A percentile compares a stretch with the other conserved stretches of the same genome.
These are phyloP conservation scores for Blastobotrys persicus DNA, from an alignment of 1,139 yeast genomes.

Conservation along the genomic window DNA sequence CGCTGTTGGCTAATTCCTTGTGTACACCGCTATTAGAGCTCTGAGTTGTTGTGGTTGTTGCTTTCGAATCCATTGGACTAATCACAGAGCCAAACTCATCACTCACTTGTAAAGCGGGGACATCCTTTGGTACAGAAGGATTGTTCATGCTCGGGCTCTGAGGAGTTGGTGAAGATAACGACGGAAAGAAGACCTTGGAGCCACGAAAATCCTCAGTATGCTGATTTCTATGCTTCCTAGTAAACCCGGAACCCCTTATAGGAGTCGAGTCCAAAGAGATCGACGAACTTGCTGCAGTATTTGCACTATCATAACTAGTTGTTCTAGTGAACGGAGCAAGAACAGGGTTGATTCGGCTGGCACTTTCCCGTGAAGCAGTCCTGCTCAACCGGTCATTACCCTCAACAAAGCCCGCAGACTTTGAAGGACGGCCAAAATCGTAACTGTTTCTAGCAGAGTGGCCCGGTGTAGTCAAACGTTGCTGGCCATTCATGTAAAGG, in stretches of 20 bases:
- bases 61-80: background rate
- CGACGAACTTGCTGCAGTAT: background rate
- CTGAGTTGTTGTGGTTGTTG: background rate
- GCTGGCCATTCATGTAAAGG: slow-evolving; percentile 4
- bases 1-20: too few relatives aligned
- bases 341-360: slow-evolving; percentile 6
- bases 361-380: slow-evolving; percentile 4
- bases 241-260: background rate
- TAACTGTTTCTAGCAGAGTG: slow-evolving; percentile 1
- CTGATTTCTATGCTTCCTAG: background rate
- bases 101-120: slow-evolving; percentile 1
- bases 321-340: slow-evolving; percentile 12
- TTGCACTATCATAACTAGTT: background rate
- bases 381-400: background rate
- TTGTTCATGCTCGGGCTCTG: background rate
- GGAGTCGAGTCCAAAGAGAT: background rate
- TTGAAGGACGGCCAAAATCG: background rate
- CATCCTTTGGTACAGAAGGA: background rate
- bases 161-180: background rate
- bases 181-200: slow-evolving; percentile 1
- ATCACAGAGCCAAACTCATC: background rate
- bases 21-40: too few relatives aligned
- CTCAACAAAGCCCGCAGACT: background rate
- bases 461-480: background rate
- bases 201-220: background rate